Conservation (phyloP, 257 asterid species). For the Fraxinus pennsylvanica region DNA sequence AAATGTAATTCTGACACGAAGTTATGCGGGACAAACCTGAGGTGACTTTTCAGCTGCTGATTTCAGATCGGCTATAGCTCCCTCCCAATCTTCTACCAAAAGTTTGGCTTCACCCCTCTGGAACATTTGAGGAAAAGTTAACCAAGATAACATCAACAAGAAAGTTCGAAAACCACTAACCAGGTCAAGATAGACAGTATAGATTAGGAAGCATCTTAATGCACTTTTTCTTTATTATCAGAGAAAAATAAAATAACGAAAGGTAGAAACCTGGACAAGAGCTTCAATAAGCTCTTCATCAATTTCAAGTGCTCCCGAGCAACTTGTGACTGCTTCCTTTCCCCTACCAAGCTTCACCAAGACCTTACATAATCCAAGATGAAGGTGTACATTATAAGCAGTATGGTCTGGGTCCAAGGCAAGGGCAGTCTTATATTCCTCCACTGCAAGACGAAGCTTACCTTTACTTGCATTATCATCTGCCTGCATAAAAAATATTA, state of each 20-base stretch:
- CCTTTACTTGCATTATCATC: slow-evolving; percentile 91
- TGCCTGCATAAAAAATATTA: slow-evolving; percentile 55
- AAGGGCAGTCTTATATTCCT: slow-evolving; percentile 79
- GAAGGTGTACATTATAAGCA: slow-evolving; percentile 74
- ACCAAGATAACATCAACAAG: slow-evolving; percentile 3
- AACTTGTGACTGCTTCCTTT: slow-evolving; percentile 73
- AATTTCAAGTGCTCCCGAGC: slow-evolving; percentile 75
- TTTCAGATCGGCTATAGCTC: slow-evolving; percentile 88
- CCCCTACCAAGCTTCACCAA: slow-evolving; percentile 91
- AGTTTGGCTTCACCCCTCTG: slow-evolving; percentile 97
- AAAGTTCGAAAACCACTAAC: not conserved
- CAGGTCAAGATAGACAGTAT: not conserved
- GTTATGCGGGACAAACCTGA: slow-evolving; percentile 51
- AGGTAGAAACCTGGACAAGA: slow-evolving; percentile 65
- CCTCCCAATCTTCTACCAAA: slow-evolving; percentile 90
- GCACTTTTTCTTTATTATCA: not conserved
- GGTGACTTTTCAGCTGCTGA: slow-evolving; percentile 89
- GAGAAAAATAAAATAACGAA: not conserved
- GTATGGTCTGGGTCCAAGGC: slow-evolving; percentile 81
- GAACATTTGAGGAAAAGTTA: slow-evolving; percentile 21
- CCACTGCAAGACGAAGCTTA: slow-evolving; percentile 82
- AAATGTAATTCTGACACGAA: not conserved
- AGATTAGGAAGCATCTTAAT: not conserved
- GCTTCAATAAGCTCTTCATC: slow-evolving; percentile 86
- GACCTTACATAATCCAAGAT: slow-evolving; percentile 86